Evolutionary conservation across 1,284 basidiomycete genomes (phyloP), one percentile per base, ranked within the genome.

Genomic region (Athelia psychrophila): DNA sequence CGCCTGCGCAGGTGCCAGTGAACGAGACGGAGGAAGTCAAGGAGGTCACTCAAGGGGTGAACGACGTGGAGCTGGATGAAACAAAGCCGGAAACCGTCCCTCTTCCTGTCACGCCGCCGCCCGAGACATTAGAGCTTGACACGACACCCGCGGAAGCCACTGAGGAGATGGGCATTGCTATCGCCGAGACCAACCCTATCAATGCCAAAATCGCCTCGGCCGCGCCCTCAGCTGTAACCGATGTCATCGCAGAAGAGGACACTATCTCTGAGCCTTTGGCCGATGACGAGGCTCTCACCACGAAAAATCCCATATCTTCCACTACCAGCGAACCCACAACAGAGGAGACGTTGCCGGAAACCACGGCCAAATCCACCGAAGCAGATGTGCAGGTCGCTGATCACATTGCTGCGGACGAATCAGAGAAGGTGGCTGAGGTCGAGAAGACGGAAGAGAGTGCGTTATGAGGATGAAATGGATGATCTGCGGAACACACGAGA

Each of bases 41-140:
- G 62, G 81, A 83, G 58, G 84, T 88, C 56, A 87, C 83, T 0
- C 64, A 79, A 60, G 85, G 84, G n/a, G 87, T 88, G 46, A 73
- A 80, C 56, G 78, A 84, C 54, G 83, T 88, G 47, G 83, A 82
- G 52, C 66, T 88, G 48, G 76, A 79, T 42, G 81, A 77, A 46
- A 70, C n/a, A 42, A 42, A 42, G 0, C 74, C 76, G 5, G 79
- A 80, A 59, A 75, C 66, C 25, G 64, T 84, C 3, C 81, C 83
- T 20, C 70, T 85, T 3, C 81, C 84, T 4, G 49, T 52, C 15
- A 51, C 33, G 25, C 54, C 46, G 23, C 54, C 48, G 44, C 47
- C 56, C 32, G 53, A 57, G 18, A 25, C 48, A 5, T 46, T 51
- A 20, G 57, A 42, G 16, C 20, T 42, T 9, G 27, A 30, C 27